These are phyloP conservation scores for Leucaena leucocephala DNA, from an alignment of 306 rosid species.

Conservation along the genomic window DNA sequence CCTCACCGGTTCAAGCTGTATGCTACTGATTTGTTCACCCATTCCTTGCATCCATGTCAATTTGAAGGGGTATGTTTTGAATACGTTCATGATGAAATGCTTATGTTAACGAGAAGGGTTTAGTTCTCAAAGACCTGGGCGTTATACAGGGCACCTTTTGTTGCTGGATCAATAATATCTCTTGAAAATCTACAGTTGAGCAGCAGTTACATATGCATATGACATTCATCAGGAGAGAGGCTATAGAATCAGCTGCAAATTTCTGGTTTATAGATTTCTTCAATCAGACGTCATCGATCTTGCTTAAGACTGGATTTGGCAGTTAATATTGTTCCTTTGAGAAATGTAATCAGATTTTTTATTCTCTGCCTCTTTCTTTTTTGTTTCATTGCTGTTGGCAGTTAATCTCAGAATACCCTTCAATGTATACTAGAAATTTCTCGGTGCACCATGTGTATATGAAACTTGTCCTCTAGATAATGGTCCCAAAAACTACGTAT, in stretches of 20 bases:
- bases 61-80: conserved; percentile 35
- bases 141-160: conserved; percentile 23
- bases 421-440: not conserved
- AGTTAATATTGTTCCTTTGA: conserved; percentile 15
- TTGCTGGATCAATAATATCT: conserved; percentile 29
- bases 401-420: not conserved
- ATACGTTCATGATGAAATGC: conserved; percentile 28
- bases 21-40: conserved; percentile 26
- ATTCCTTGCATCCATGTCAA: conserved; percentile 1
- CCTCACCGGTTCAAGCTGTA: conserved; percentile 20
- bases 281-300: conserved; percentile 9
- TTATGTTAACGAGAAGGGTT: not conserved
- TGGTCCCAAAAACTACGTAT: not conserved
- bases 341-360: conserved; percentile 3
- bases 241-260: conserved; percentile 13
- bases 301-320: conserved; percentile 19
- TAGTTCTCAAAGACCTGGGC: conserved; percentile 10
- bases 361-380: not conserved
- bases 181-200: conserved; percentile 23
- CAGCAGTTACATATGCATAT: conserved; percentile 28
- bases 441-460: not conserved
- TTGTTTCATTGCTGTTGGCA: not conserved
- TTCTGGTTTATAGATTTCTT: conserved; percentile 23
- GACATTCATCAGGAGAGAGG: conserved; percentile 29
- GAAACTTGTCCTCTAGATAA: not conserved